phyloP scores from a whole-genome alignment of 2,329 filamentous ascomycete species.

The Sporothrix euskadiensis region DNA sequence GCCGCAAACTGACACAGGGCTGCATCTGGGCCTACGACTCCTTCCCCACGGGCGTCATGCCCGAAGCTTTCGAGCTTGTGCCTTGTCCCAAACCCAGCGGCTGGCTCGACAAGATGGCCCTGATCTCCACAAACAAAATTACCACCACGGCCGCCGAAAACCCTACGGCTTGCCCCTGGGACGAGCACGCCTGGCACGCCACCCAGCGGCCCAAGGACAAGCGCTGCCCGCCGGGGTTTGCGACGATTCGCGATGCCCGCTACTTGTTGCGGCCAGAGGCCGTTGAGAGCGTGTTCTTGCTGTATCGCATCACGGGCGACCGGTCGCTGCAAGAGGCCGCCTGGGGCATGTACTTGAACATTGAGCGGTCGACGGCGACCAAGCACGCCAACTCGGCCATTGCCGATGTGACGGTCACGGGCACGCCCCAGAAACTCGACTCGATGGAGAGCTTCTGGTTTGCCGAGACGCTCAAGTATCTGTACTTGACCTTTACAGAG shows the following conservation, averaged over 20 bases:
- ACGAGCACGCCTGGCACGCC: slow-evolving; percentile 40
- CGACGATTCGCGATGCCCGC: slow-evolving; percentile 37
- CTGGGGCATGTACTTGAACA: slow-evolving; percentile 75
- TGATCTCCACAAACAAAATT: slow-evolving; percentile 30
- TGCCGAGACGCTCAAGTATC: slow-evolving; percentile 35
- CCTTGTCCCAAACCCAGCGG: slow-evolving; percentile 41
- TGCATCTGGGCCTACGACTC: slow-evolving; percentile 60
- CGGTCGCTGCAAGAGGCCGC: slow-evolving; percentile 71
- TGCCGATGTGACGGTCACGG: slow-evolving; percentile 43
- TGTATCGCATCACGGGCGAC: slow-evolving; percentile 77
- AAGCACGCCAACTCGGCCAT: slow-evolving; percentile 33
- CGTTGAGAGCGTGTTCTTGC: slow-evolving; percentile 72
- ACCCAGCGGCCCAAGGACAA: slow-evolving; percentile 31
- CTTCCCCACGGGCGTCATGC: slow-evolving; percentile 60
- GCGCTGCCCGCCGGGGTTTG: slow-evolving; percentile 36
- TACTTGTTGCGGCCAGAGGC: slow-evolving; percentile 70
- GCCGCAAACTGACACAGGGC: slow-evolving; percentile 52
- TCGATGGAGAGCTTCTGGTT: slow-evolving; percentile 34
- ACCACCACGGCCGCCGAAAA: background rate
- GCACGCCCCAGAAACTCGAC: slow-evolving; percentile 46
- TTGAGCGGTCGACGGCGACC: slow-evolving; percentile 59
- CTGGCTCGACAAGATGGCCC: slow-evolving; percentile 17
- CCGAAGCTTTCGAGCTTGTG: slow-evolving; percentile 53
- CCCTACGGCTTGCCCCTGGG: slow-evolving; percentile 39
- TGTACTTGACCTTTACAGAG: slow-evolving; percentile 32